These are phyloP conservation scores for Naganishia cerealis DNA, from an alignment of 1,284 basidiomycete genomes.

Conservation along the genomic window DNA sequence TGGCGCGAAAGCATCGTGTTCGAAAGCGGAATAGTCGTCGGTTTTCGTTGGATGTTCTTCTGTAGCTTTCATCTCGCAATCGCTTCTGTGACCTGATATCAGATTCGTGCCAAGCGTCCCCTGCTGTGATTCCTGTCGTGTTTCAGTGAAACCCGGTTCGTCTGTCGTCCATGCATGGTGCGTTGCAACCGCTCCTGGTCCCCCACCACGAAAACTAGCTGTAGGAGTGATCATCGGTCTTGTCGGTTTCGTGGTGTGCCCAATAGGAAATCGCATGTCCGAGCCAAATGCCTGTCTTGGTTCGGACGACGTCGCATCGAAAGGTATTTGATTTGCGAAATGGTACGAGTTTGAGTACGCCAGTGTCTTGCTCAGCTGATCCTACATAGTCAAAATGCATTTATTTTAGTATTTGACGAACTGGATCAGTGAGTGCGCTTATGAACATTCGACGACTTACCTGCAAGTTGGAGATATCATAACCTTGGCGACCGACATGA, in stretches of 20 bases:
- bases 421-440: neutral
- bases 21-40: conserved; percentile 24
- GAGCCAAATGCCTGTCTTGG: neutral
- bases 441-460: neutral
- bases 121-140: neutral
- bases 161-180: neutral
- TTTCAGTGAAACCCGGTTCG: neutral
- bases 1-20: conserved; percentile 19
- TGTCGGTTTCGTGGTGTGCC: conserved; percentile 8
- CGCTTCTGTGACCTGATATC: neutral
- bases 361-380: conserved; percentile 21
- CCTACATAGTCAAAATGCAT: neutral
- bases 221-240: conserved; percentile 20
- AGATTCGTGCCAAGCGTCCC: neutral
- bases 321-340: neutral
- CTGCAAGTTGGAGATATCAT: conserved; percentile 14
- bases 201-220: conserved; percentile 10
- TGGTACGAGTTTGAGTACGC: conserved; percentile 6
- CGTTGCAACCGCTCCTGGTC: neutral
- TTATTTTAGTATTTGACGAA: neutral
- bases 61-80: neutral
- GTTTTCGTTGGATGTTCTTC: neutral
- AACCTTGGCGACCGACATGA: conserved; percentile 23
- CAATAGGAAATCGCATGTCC: neutral
- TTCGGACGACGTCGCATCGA: neutral